Evolutionary conservation across 106 monocot species (phyloP).

Genomic region (Vanilla planifolia): DNA sequence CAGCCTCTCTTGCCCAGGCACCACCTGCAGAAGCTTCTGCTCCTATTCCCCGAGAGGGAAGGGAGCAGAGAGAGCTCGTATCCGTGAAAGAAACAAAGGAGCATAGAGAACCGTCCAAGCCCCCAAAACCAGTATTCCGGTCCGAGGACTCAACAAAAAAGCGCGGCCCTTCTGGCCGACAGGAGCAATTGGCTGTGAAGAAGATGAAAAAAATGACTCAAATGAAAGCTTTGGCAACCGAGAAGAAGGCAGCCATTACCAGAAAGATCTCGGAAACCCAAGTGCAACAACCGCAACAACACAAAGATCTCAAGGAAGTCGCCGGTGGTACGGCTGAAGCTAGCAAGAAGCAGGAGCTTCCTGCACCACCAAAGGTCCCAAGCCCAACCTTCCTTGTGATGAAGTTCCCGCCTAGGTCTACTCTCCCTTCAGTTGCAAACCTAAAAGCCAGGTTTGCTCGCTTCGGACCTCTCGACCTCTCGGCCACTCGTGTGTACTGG

Average conservation of each 20-base stretch:
- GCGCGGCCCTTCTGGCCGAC: constrained; percentile 16
- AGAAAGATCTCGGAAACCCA: background rate
- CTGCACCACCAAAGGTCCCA: background rate
- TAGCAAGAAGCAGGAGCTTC: background rate
- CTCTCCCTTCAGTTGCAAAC: constrained; percentile 12
- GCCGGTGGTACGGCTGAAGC: too few species aligned
- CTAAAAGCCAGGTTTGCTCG: constrained; percentile 22
- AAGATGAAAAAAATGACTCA: constrained; percentile 8
- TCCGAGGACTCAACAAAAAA: constrained; percentile 1
- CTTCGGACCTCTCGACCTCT: constrained; percentile 12
- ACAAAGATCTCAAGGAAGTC: background rate
- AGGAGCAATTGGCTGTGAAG: constrained; percentile 13
- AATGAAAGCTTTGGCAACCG: constrained; percentile 7
- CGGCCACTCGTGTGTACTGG: constrained; percentile 12
- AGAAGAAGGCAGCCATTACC: constrained; percentile 2
- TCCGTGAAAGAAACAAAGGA: background rate
- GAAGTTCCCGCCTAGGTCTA: constrained; percentile 20
- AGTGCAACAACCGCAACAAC: too few species aligned
- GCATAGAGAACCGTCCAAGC: background rate
- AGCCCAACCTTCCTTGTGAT: constrained; percentile 13
- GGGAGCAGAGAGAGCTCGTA: background rate
- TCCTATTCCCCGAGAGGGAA: constrained; percentile 4
- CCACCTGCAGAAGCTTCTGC: background rate
- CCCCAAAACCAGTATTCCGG: background rate
- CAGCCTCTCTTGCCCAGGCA: background rate